These are phyloP conservation scores for Artemisia argyi DNA, from an alignment of 129 eudicot species.

Conservation along the genomic window DNA sequence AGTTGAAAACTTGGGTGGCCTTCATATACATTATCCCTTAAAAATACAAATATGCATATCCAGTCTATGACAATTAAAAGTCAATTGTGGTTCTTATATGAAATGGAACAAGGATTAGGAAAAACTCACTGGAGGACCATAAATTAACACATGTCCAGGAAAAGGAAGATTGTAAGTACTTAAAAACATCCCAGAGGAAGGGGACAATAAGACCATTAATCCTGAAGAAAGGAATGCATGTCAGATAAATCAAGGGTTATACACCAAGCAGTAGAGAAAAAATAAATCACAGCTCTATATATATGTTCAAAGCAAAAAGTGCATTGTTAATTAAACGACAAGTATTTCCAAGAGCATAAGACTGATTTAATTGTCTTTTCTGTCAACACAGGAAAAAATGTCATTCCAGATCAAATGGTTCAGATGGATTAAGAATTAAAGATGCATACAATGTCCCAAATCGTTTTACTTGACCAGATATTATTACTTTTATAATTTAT, in stretches of 20 bases:
- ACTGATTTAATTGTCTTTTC: slow-evolving; percentile 1
- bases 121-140: slow-evolving; percentile 93
- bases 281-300: background rate
- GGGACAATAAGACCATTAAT: slow-evolving; percentile 62
- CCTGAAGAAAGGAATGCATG: slow-evolving; percentile 53
- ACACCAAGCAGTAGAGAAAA: background rate
- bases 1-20: too few relatives aligned
- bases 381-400: slow-evolving; percentile 3
- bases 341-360: slow-evolving; percentile 8
- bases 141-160: slow-evolving; percentile 87
- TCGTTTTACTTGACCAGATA: background rate
- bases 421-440: background rate
- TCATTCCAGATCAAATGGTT: background rate
- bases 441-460: background rate
- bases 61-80: background rate
- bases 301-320: background rate
- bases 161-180: slow-evolving; percentile 71
- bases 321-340: background rate
- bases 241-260: slow-evolving; percentile 4
- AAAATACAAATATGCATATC: slow-evolving; percentile 2
- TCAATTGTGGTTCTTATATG: background rate
- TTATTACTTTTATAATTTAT: too few relatives aligned
- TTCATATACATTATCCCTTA: too few relatives aligned
- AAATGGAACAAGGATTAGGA: background rate
- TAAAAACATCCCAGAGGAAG: slow-evolving; percentile 62